Base-by-base conservation (phyloP, 1,284 basidiomycete genomes). In the Malassezia furfur region DNA sequence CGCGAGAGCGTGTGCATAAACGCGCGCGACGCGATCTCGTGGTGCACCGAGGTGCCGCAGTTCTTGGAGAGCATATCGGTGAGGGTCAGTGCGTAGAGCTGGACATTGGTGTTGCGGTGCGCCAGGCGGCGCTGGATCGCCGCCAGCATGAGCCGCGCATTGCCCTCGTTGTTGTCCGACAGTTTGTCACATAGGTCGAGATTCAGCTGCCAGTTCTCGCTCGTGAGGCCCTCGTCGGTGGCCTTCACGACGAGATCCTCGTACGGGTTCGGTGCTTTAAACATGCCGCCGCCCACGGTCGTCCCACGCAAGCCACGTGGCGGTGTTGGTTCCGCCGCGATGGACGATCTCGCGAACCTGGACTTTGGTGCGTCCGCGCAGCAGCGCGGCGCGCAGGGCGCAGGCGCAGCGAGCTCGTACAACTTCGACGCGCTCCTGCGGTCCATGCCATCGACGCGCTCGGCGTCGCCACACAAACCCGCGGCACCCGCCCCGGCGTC, bases 171-270 rank as follows among this genome's bases (percentile, higher is more conserved):
- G 60, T 96, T 91, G 11, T 90, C 88, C 11, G 82, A 80, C 5
- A 98, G 89, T 78, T 94, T 94, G 78, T 98, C 94, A 72, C 91
- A 96, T n/a, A 98, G 78, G 68, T 88, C 89, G 49, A 96, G 77
- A 61, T 94, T 90, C 57, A 91, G 79, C 75, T 91, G 90, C 93
- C 93, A 98, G 76, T 96, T 88, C 78, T 96, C 93, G 56, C 82
- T 81, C 1, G 91, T 91, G 53, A 91, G 79, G 75, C 89, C 90
- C 81, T 96, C 91, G 75, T 91, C 88, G 15, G 91, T 96, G 28
- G 91, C 88, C 78, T 93, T 91, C 67, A 77, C 88, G 75, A 96
- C 87, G 66, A 91, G 83, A 49, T 96, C 91, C 71, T 96, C 91
- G 78, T 93, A 96, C 11, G 89, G 83, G 70, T 88, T 94, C 11